Base-by-base conservation (phyloP, 108 stramenopile genomes). In the Nitzschia sp. region DNA sequence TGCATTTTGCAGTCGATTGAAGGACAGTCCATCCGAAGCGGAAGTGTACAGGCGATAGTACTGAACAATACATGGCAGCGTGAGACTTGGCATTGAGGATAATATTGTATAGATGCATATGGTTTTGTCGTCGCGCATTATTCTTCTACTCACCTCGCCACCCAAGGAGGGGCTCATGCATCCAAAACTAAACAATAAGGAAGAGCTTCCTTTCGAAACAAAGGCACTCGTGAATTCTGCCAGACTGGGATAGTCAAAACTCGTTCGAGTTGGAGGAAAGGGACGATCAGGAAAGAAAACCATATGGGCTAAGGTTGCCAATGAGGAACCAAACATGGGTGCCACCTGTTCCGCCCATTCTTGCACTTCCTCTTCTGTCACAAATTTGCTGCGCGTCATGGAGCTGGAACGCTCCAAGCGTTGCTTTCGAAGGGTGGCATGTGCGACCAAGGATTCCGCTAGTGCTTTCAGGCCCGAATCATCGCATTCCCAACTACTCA, bases 41-140 rank as follows among this genome's bases (percentile, higher is more conserved):
- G 89, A 89, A 4, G 92, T 88, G 63, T 89, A 94, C 54, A 94
- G 58, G 9, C 88, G 80, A 77, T 86, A 81, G 67, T 79, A 94
- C 69, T 79, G 50, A 53, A 36, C 26, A 23, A 45, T 4, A 50
- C 48, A 22, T 19, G 19, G 23, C 9, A 30, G 23, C 19, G 17
- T 22, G 16, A 58, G 15, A n/a, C 6, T n/a, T 25, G 22, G 26
- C 16, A 1, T 41, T 2, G 2, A 23, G 52, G 27, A 45, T 73
- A 65, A 17, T 58, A 72, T 25, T 63, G 59, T 54, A 77, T 58
- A 5, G 66, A 53, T 11, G 6, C 21, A n/a, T 15, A 19, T 0
- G 21, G 53, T 26, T 15, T 11, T 19, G 21, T 19, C n/a, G 13
- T 15, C n/a, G 11, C 9, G 4, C 36, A 61, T 41, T 8, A 41